Evolutionary conservation across 768 basidiomycete species (phyloP).

Genomic region (Agrocybe praecox): DNA sequence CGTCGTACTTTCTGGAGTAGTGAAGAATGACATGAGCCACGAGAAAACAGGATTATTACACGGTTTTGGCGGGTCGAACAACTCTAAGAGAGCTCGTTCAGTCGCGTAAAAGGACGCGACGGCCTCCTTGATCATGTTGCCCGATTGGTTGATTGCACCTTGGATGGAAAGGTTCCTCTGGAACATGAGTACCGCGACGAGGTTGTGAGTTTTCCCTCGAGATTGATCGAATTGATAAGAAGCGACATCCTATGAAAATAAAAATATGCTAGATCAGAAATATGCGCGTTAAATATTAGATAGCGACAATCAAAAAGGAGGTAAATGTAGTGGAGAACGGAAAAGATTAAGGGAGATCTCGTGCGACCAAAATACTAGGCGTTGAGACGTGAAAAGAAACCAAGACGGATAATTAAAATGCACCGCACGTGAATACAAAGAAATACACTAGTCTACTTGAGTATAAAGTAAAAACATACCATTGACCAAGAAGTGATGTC

Average conservation of each 20-base stretch:
- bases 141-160: constrained; percentile 47
- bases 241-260: constrained; percentile 65
- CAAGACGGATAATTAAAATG: no score
- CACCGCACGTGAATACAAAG: no score
- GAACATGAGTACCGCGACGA: constrained; percentile 51
- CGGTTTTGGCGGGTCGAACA: constrained; percentile 17
- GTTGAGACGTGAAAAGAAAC: no score
- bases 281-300: not conserved
- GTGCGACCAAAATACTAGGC: no score
- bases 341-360: no score
- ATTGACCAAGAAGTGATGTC: constrained; percentile 57
- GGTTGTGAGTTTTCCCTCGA: constrained; percentile 37
- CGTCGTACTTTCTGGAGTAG: not conserved
- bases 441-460: no score
- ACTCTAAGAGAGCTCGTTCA: constrained; percentile 23
- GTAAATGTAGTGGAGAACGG: no score
- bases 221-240: constrained; percentile 53
- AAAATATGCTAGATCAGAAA: constrained; percentile 5
- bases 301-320: no score
- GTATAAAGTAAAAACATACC: constrained; percentile 35
- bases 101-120: constrained; percentile 34
- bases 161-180: constrained; percentile 48
- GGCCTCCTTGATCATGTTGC: constrained; percentile 37
- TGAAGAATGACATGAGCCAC: constrained; percentile 14
- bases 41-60: constrained; percentile 12